Evolutionary conservation across 495 filamentous ascomycete genomes (phyloP).

Genomic region (Xylaria intraflava): DNA sequence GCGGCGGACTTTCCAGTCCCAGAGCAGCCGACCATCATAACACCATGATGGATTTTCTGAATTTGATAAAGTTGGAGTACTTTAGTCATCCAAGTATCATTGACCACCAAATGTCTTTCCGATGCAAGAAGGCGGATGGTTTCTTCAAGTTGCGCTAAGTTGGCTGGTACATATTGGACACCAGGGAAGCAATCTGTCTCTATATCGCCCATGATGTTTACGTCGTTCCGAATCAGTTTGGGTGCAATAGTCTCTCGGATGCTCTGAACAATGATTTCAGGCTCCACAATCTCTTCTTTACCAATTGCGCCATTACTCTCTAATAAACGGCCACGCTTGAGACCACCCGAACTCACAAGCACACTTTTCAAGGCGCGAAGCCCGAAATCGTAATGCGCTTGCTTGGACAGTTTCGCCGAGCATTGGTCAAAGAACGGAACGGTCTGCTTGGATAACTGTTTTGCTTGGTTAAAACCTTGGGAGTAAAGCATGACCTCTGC

Average conservation of each 20-base stretch:
- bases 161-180: slow-evolving; percentile 85
- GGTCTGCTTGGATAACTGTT: slow-evolving; percentile 83
- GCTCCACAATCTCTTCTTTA: slow-evolving; percentile 72
- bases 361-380: slow-evolving; percentile 97
- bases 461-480: slow-evolving; percentile 95
- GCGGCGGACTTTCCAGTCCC: slow-evolving; percentile 91
- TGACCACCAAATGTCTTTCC: slow-evolving; percentile 79
- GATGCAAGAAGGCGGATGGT: slow-evolving; percentile 76
- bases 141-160: slow-evolving; percentile 66
- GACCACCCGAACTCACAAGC: slow-evolving; percentile 88
- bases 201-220: slow-evolving; percentile 77
- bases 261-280: slow-evolving; percentile 98
- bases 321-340: slow-evolving; percentile 79
- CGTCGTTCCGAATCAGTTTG: slow-evolving; percentile 88
- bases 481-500: slow-evolving; percentile 99
- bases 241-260: slow-evolving; percentile 97
- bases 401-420: slow-evolving; percentile 71
- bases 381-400: slow-evolving; percentile 98
- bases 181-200: slow-evolving; percentile 86
- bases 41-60: slow-evolving; percentile 94
- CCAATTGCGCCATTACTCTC: slow-evolving; percentile 48
- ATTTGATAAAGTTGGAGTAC: slow-evolving; percentile 95
- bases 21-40: slow-evolving; percentile 99
- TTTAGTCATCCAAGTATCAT: slow-evolving; percentile 93
- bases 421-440: slow-evolving; percentile 98